These are phyloP conservation scores for Cantharellus cinnabarinus DNA, from an alignment of 768 basidiomycete genomes.

Conservation along the genomic window DNA sequence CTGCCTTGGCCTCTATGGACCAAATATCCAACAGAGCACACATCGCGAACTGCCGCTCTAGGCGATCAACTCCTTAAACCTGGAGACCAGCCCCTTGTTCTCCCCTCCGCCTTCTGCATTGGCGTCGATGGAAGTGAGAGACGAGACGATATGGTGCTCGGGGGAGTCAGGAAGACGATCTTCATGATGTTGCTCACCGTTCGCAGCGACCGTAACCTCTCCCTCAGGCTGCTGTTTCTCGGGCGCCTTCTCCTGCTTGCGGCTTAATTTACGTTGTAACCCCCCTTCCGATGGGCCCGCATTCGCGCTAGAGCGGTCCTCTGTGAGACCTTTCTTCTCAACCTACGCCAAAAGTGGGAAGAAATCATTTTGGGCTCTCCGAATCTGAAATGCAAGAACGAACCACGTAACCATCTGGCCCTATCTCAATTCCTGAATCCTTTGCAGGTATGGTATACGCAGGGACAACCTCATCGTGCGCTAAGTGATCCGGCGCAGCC, in stretches of 20 bases:
- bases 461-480: conserved; percentile 27
- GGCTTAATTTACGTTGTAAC: conserved; percentile 28
- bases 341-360: conserved; percentile 16
- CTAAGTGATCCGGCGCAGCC: conserved; percentile 15
- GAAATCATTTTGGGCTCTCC: not conserved
- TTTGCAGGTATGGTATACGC: conserved; percentile 36
- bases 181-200: not conserved
- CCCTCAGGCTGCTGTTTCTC: conserved; percentile 28
- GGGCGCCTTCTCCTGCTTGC: conserved; percentile 56
- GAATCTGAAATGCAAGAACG: conserved; percentile 14
- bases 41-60: too few relatives aligned
- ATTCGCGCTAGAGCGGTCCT: conserved; percentile 8
- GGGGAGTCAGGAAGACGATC: not conserved
- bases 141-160: not conserved
- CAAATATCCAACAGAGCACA: too few relatives aligned
- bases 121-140: not conserved
- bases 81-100: not conserved
- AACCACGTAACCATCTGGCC: conserved; percentile 42
- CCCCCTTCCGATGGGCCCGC: conserved; percentile 12
- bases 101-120: not conserved
- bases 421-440: conserved; percentile 22
- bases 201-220: not conserved
- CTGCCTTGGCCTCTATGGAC: too few relatives aligned
- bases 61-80: not conserved
- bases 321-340: conserved; percentile 24